Evolutionary conservation across 2,329 filamentous ascomycete species (phyloP).

Genomic region (Monascus ruber): DNA sequence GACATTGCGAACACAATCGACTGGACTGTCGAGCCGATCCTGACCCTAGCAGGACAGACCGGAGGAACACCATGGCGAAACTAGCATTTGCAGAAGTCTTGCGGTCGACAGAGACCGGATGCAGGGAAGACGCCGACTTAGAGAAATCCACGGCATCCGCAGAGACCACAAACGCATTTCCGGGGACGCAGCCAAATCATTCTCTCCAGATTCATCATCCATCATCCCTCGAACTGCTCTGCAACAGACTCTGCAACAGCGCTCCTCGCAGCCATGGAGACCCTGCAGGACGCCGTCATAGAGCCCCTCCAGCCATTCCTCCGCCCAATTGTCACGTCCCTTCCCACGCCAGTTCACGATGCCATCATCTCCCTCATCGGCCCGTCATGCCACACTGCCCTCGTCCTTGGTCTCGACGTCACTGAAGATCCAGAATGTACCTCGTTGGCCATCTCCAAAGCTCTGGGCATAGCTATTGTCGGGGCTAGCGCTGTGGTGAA

Average conservation of each 20-base stretch:
- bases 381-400: slow-evolving; percentile 68
- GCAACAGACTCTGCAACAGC: neutral
- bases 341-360: slow-evolving; percentile 64
- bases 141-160: slow-evolving; percentile 14
- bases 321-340: slow-evolving; percentile 57
- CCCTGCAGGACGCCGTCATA: slow-evolving; percentile 29
- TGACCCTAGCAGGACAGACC: slow-evolving; percentile 23
- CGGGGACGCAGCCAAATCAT: too few relatives aligned
- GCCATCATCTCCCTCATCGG: slow-evolving; percentile 71
- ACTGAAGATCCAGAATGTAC: slow-evolving; percentile 65
- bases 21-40: slow-evolving; percentile 18
- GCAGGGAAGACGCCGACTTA: slow-evolving; percentile 1
- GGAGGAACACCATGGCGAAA: slow-evolving; percentile 26
- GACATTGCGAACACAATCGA: slow-evolving; percentile 23
- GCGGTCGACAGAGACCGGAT: neutral
- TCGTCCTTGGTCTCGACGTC: slow-evolving; percentile 72
- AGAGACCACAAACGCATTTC: slow-evolving; percentile 19
- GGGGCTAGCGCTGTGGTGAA: slow-evolving; percentile 85
- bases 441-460: slow-evolving; percentile 85
- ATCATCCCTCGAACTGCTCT: neutral
- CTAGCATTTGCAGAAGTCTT: slow-evolving; percentile 4
- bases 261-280: slow-evolving; percentile 24
- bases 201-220: neutral
- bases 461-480: slow-evolving; percentile 85
- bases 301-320: slow-evolving; percentile 39